Conservation (phyloP, 176 grass and related monocot species). For the Triticum aestivum region DNA sequence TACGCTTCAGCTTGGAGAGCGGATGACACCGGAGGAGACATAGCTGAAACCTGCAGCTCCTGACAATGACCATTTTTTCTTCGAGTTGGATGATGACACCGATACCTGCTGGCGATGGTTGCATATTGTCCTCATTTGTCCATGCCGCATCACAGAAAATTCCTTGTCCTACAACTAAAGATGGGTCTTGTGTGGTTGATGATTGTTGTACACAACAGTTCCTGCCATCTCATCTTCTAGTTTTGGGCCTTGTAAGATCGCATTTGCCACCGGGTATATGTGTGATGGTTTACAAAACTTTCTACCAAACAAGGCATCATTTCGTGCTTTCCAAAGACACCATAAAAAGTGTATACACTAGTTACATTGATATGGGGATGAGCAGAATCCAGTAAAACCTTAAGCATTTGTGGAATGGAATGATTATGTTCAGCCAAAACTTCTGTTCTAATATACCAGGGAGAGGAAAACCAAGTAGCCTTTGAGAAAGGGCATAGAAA, state of each 20-base stretch:
- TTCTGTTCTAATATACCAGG: too few species aligned
- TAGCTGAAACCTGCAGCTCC: not conserved
- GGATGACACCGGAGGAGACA: not conserved
- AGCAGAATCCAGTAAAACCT: too few species aligned
- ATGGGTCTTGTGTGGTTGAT: not conserved
- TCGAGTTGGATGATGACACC: not conserved
- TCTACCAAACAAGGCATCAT: not conserved
- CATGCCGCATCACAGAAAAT: not conserved
- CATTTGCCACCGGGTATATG: not conserved
- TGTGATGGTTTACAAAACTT: not conserved
- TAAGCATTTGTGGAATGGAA: too few species aligned
- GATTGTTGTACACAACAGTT: not conserved
- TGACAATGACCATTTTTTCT: not conserved
- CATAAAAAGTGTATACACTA: too few species aligned
- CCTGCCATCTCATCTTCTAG: not conserved
- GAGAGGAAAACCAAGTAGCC: too few species aligned
- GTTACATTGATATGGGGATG: too few species aligned
- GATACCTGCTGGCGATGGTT: not conserved
- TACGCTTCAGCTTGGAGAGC: not conserved
- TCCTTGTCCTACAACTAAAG: not conserved
- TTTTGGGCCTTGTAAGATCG: not conserved
- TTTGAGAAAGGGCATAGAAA: too few species aligned
- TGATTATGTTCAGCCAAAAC: too few species aligned
- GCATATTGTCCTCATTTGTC: not conserved
- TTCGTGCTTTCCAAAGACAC: not conserved